Base-by-base conservation (phyloP, 2,329 filamentous ascomycete genomes). In the Huntiella omanensis region DNA sequence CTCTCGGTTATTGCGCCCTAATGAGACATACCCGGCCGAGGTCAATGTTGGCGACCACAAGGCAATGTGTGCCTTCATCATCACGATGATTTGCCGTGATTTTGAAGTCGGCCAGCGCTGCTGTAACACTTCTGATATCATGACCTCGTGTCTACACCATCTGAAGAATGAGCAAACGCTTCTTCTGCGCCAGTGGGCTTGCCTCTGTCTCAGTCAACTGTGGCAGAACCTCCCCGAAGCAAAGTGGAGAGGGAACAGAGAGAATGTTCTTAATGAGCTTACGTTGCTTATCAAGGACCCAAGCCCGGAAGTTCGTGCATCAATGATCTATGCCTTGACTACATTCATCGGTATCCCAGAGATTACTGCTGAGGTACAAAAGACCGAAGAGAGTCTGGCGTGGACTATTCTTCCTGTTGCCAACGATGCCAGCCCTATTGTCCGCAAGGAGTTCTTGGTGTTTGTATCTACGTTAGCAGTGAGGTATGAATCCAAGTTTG, bases 51-150 rank as follows among this genome's bases (percentile, higher is more conserved):
- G 86, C 54, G 91, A 96, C 63, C 91, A 98, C 65, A 85, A 92
- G 57, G 91, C 91, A 38, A 98, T 98, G 91, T 96, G 91, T 59
- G 87, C 91, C 1, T 98, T 98, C 58, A 94, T 98, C 51, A 75
- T 96, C 37, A 83, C 88, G 19, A 93, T 95, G 73, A 85, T 98
- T 52, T 98, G 91, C 73, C 93, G 91, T 58, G 83, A 83, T 52
- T 94, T 94, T 61, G 82, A 80, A 52, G 84, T 91, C 52, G 91
- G 88, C 2, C 87, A 95, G 60, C 80, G 80, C 43, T 87, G 94
- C 8, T 95, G 87, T 58, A 79, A 95, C 54, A 83, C 84, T 53
- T 83, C 81, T 0, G 87, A 94, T 53, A 79, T 96, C 51, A 88
- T 96, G 67, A 77, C 81, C 34, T 88, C 81, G 54, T 96, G 88